Evolutionary conservation across 345 rosid genomes (phyloP), one percentile per base, ranked within the genome.

Genomic region (Eucalyptus camaldulensis): DNA sequence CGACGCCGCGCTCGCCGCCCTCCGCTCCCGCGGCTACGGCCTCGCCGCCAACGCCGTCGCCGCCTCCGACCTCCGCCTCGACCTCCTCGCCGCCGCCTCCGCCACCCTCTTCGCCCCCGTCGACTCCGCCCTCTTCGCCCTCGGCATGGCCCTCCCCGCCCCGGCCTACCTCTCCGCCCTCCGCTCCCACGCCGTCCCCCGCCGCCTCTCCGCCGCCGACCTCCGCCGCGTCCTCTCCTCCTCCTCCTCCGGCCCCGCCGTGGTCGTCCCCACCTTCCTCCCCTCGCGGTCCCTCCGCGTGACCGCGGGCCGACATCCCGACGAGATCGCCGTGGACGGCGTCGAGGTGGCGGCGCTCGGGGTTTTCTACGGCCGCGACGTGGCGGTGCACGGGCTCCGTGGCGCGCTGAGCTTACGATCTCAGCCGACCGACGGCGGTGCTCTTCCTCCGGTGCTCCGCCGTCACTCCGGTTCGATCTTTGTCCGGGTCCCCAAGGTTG

Each of bases 71-170:
- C 83, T 76, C 83, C 83, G 83, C 47, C 43, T 76, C 27, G 83
- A 76, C 90, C n/a, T 94, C 45, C 93, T 94, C 92, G 87, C 94
- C 51, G 81, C 89, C 86, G 88, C 90, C 45, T 89, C 93, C 14
- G 88, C 93, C 85, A 93, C 94, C 5, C 90, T 94, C 81, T 89
- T 94, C 25, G 92, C 90, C 25, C 93, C 94, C 54, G 88, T 93
- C 16, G 94, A 93, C 86, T 91, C 93, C 8, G 88, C 91, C 86
- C 93, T 94, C 87, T 94, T 91, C 87, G 90, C 90, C 54, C 91
- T 92, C 90, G 94, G 92, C 91, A 92, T 94, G 95, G 90, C 91
- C 88, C 93, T 93, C 80, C 87, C 93, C 11, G 89, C 92, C 22
- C 80, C 90, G 29, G 91, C 89, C 83, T 93, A 94, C 92, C 83